Evolutionary conservation across 2,329 filamentous ascomycete genomes (phyloP).

Genomic region (Aspergillus arachidicola): DNA sequence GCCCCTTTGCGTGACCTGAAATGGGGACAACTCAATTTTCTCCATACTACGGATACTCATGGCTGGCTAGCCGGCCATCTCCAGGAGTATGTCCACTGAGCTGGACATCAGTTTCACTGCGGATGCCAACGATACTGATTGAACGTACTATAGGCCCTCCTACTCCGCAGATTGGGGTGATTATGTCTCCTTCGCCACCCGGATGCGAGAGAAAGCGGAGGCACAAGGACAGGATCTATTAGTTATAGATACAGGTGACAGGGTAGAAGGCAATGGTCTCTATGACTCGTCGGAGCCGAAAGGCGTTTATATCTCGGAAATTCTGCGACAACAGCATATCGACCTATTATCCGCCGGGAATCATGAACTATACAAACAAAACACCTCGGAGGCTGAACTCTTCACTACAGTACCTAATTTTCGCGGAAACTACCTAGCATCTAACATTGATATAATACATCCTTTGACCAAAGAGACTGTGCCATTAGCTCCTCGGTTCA

Average conservation of each 20-base stretch:
- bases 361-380: conserved; percentile 87
- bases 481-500: conserved; percentile 79
- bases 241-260: conserved; percentile 93
- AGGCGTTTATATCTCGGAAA: conserved; percentile 84
- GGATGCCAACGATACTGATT: conserved; percentile 15
- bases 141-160: conserved; percentile 62
- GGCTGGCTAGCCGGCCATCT: conserved; percentile 95
- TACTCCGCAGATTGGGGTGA: conserved; percentile 98
- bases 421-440: conserved; percentile 78
- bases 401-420: conserved; percentile 81
- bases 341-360: conserved; percentile 89
- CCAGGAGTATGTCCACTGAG: conserved; percentile 68
- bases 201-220: conserved; percentile 78
- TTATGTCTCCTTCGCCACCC: conserved; percentile 88
- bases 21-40: conserved; percentile 94
- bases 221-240: conserved; percentile 78
- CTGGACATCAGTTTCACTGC: not conserved
- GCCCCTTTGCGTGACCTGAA: conserved; percentile 81
- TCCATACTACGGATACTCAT: conserved; percentile 96
- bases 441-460: conserved; percentile 87
- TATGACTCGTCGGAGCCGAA: conserved; percentile 90
- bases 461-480: conserved; percentile 69
- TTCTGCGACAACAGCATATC: conserved; percentile 78
- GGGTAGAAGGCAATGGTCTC: conserved; percentile 90
- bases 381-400: conserved; percentile 77